Evolutionary conservation across 257 asterid species (phyloP).

Genomic region (Solanum pimpinellifolium): DNA sequence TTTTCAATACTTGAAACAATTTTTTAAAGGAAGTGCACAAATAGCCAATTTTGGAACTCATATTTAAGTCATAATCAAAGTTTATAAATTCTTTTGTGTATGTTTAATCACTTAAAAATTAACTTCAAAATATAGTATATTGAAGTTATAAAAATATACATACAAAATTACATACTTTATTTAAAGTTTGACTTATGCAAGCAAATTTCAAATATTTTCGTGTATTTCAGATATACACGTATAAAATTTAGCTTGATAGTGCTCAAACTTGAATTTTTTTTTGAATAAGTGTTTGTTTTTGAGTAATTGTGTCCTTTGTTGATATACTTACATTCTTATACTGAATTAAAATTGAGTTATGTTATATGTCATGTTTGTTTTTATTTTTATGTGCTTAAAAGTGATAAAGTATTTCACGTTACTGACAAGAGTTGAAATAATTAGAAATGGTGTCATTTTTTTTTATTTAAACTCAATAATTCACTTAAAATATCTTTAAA

Average conservation of each 20-base stretch:
- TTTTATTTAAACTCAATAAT: no score
- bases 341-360: no score
- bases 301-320: no score
- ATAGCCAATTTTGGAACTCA: background rate
- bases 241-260: background rate
- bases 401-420: no score
- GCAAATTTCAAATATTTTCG: background rate
- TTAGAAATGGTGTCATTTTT: no score
- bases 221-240: background rate
- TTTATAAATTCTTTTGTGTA: no score
- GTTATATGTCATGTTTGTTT: no score
- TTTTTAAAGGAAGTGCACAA: background rate
- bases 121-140: background rate
- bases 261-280: no score
- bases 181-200: background rate
- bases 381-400: no score
- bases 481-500: background rate
- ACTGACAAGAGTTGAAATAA: no score
- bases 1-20: background rate
- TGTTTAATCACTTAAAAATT: no score
- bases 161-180: background rate
- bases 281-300: rapidly evolving
- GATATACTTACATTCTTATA: no score
- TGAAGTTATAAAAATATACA: background rate
- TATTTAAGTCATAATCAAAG: background rate